Conservation (phyloP, 306 rosid genomes). For the Cucurbita argyrosperma region DNA sequence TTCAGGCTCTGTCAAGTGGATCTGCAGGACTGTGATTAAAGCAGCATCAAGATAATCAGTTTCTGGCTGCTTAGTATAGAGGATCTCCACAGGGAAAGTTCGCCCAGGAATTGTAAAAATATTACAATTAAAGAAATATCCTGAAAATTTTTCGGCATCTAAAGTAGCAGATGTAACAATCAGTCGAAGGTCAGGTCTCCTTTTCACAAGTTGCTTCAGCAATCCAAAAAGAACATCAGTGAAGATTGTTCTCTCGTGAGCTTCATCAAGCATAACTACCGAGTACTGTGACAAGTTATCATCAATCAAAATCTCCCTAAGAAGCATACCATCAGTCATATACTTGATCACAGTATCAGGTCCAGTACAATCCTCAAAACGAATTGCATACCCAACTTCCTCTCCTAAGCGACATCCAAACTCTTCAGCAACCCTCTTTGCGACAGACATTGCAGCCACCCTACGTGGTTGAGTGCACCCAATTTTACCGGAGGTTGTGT, state of each 20-base stretch:
- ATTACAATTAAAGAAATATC: constrained; percentile 64
- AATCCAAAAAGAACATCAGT: constrained; percentile 87
- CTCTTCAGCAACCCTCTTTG: constrained; percentile 85
- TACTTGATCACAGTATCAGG: constrained; percentile 73
- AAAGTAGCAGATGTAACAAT: constrained; percentile 84
- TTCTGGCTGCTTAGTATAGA: constrained; percentile 74
- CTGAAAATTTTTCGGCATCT: constrained; percentile 80
- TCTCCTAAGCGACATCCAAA: constrained; percentile 77
- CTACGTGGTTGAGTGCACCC: constrained; percentile 92
- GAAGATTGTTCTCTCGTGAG: constrained; percentile 68
- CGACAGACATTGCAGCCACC: constrained; percentile 88
- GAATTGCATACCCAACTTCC: constrained; percentile 87
- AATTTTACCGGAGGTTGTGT: constrained; percentile 59
- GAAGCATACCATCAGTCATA: constrained; percentile 88
- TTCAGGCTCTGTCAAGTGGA: constrained; percentile 82
- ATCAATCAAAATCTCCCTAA: constrained; percentile 66
- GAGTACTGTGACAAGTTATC: constrained; percentile 64
- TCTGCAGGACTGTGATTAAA: constrained; percentile 62
- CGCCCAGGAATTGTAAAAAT: constrained; percentile 81
- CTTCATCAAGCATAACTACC: constrained; percentile 86
- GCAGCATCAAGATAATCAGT: constrained; percentile 73
- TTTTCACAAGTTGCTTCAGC: constrained; percentile 60
- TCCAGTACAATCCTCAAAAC: constrained; percentile 80
- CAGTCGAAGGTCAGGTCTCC: constrained; percentile 61
- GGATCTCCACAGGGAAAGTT: constrained; percentile 69